Evolutionary conservation across 1,284 basidiomycete genomes (phyloP).

Genomic region (Ceratobasidium papillatum): DNA sequence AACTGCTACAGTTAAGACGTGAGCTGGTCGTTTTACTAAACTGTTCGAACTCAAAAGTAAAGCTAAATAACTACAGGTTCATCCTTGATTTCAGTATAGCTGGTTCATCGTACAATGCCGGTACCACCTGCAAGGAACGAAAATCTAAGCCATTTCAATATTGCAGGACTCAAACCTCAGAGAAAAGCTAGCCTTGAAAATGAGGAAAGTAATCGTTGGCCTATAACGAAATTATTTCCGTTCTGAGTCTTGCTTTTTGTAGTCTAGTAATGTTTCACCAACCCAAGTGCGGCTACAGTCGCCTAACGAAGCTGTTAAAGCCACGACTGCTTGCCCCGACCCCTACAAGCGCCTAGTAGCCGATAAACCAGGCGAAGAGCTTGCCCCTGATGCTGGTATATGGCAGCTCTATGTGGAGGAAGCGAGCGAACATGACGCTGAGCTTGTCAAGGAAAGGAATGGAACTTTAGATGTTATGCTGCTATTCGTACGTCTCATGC

Average conservation of each 20-base stretch:
- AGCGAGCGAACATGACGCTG: slow-evolving; percentile 21
- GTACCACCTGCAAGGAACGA: neutral
- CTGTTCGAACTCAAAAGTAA: too few species aligned
- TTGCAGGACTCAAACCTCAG: neutral
- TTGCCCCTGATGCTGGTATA: slow-evolving; percentile 7
- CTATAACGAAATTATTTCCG: neutral
- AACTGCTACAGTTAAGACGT: too few species aligned
- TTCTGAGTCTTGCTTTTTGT: neutral
- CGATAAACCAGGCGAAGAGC: slow-evolving; percentile 23
- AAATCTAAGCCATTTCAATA: neutral
- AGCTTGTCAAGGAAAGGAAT: slow-evolving; percentile 1
- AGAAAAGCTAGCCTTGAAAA: neutral
- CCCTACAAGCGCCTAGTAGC: neutral
- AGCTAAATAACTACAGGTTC: too few species aligned
- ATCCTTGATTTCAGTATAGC: too few species aligned
- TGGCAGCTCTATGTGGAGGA: slow-evolving; percentile 21
- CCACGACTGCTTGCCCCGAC: neutral
- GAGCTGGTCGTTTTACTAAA: too few species aligned
- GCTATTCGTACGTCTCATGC: neutral
- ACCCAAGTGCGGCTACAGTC: neutral
- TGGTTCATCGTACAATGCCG: too few species aligned
- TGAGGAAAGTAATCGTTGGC: neutral
- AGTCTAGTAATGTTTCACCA: too few species aligned
- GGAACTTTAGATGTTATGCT: slow-evolving; percentile 23
- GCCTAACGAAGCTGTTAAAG: neutral